Evolutionary conservation across 1,284 basidiomycete species (phyloP).

Genomic region (Moniliella sp.): DNA sequence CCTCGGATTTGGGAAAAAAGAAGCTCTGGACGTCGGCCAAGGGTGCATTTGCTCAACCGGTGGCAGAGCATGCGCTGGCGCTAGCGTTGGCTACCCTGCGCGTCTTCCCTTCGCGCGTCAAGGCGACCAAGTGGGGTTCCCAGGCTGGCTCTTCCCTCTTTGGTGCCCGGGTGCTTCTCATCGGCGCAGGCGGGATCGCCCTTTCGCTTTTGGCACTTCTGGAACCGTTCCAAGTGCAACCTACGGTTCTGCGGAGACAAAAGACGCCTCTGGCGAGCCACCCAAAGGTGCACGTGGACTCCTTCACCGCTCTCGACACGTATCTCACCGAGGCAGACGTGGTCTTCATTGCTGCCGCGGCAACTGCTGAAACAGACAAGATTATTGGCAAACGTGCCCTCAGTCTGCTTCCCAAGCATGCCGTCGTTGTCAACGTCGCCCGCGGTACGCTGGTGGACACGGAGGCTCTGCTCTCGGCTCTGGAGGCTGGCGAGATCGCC

Average conservation of each 20-base stretch:
- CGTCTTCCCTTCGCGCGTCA: constrained; percentile 4
- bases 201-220: constrained; percentile 2
- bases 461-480: constrained; percentile 3
- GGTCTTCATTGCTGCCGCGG: constrained; percentile 9
- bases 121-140: constrained; percentile 5
- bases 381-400: constrained; percentile 1
- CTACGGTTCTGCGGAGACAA: constrained; percentile 3
- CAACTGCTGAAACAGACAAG: constrained; percentile 3
- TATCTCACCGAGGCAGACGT: constrained; percentile 3
- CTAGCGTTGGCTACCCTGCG: constrained; percentile 7
- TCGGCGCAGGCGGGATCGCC: constrained; percentile 11
- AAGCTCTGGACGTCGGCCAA: constrained; percentile 1
- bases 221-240: constrained; percentile 4
- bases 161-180: constrained; percentile 4
- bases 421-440: constrained; percentile 2
- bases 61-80: constrained; percentile 15
- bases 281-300: constrained; percentile 1
- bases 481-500: background rate
- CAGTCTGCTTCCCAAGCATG: constrained; percentile 1
- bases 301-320: constrained; percentile 1
- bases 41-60: constrained; percentile 9
- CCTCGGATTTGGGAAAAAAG: background rate
- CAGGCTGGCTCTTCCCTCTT: constrained; percentile 2
- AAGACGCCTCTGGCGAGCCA: constrained; percentile 1
- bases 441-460: constrained; percentile 4